Base-by-base conservation (phyloP, 2,329 filamentous ascomycete genomes). In the Fusarium sp. region DNA sequence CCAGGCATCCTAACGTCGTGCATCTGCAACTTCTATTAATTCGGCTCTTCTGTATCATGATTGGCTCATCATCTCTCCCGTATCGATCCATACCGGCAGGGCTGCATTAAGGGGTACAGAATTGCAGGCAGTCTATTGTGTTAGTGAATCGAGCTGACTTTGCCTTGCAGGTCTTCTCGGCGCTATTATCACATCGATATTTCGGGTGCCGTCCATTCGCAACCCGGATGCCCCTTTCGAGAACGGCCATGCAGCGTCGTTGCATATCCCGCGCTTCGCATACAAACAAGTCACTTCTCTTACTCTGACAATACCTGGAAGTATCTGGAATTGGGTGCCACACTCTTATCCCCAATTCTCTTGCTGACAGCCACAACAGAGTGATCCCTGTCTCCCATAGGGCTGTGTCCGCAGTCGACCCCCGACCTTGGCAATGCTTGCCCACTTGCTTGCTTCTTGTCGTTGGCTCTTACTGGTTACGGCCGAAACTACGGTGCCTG, bases 371-470 rank as follows among this genome's bases (percentile, higher is more conserved):
- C 66, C 60, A 71, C 70, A 67, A 56, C 63, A 67, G 61, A 56
- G 40, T 50, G 25, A 38, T 63, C 71, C 74, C 68, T 75, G 76
- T 65, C 67, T 67, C 58, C 67, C 63, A 70, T 78, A 78, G 71
- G 75, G 75, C 73, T 76, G 57, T 77, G 75, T 72, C 71, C 70
- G 68, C 74, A 65, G 35, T 58, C 52, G 33, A 70, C 68, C 72
- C 65, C 64, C 22, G 54, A 56, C 64, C 68, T 72, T 68, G 70
- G 67, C 72, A 69, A 76, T 73, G 70, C 68, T 77, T 75, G 72
- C 74, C 65, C 58, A 64, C 63, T 61, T 70, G 27, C 33, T 33
- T 64, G 69, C 50, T 56, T 54, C 45, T 30, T 62, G 43, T 43
- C 50, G 43, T 54, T 68, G 57, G 63, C 38, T 69, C 52, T 69